Evolutionary conservation across 371 early-diverging fungal genomes (phyloP), one percentile per base, ranked within the genome.

Genomic region (Choanephora cucurbitarum): DNA sequence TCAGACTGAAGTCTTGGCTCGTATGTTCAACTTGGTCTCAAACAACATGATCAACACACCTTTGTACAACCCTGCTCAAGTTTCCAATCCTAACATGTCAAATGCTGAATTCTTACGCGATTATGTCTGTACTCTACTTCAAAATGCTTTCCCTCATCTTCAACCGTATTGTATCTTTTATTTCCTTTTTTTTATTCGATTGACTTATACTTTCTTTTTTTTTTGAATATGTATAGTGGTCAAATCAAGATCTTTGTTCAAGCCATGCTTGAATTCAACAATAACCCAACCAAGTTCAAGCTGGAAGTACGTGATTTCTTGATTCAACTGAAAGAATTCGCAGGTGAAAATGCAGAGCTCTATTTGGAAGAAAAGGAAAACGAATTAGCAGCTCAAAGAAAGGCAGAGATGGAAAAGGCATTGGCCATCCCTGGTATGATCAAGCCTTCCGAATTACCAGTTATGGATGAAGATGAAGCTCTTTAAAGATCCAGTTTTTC

Each of bases 281-380:
- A 84, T 39, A 92, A 93, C 47, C 65, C 82, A 50, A 69, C 81
- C 50, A 84, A 87, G 60, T 97, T 98, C 86, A 95, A 94, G 74
- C 73, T 84, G 52, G 92, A 93, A 58, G 82, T 99, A 53, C 91
- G 97, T 70, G 99, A 99, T 75, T 99, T 99, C 78, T 79, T 99
- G 66, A 94, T 98, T 56, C 92, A 94, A 64, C 72, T 98, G 58
- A 97, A 96, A 82, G 96, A 95, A 69, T 94, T 95, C 71, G 84
- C 90, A 10, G 93, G 90, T n/a, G 94, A 97, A 66, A 91, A 90
- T 64, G 87, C 89, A 28, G 93, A 94, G 34, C 73, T 97, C 46
- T 97, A 83, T 70, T 75, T 93, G 64, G 95, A 93, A 57, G 99
- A 99, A 71, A 85, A 91, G 54, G 98, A 99, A 71, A 82, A 81